These are phyloP conservation scores for Leishmania tarentolae DNA, from an alignment of 208 protist genomes.

Conservation along the genomic window DNA sequence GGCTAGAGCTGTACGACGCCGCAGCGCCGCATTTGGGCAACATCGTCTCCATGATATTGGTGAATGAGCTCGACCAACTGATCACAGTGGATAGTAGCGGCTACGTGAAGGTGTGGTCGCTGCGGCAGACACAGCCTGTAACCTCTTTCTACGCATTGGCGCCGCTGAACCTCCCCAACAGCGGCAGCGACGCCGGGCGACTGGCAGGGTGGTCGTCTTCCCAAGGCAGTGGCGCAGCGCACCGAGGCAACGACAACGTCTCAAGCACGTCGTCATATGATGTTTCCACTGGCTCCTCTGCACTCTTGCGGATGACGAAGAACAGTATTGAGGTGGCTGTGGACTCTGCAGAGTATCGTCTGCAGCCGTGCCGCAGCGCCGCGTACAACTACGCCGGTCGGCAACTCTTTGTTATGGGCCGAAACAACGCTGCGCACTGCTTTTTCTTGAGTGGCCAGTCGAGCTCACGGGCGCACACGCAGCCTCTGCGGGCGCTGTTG, in stretches of 20 bases:
- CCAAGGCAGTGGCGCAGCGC: not conserved
- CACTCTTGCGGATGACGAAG: constrained; percentile 33
- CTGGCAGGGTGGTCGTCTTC: not conserved
- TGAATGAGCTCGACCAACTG: constrained; percentile 69
- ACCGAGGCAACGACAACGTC: not conserved
- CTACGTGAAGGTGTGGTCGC: constrained; percentile 78
- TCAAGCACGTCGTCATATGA: not conserved
- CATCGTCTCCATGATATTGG: constrained; percentile 61
- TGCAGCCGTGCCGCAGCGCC: constrained; percentile 49
- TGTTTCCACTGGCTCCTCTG: not conserved
- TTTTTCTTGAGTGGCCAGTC: constrained; percentile 65
- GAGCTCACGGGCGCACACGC: constrained; percentile 52
- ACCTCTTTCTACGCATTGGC: constrained; percentile 73
- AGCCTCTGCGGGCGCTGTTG: constrained; percentile 46
- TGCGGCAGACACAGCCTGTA: constrained; percentile 45
- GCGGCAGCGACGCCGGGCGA: constrained; percentile 10
- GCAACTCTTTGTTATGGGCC: constrained; percentile 68
- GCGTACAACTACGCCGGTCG: constrained; percentile 66
- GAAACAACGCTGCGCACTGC: constrained; percentile 67
- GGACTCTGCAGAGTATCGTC: constrained; percentile 30
- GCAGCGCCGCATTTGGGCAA: constrained; percentile 64
- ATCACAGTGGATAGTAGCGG: constrained; percentile 67
- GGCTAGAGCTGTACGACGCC: constrained; percentile 74
- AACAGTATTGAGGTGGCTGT: constrained; percentile 42
- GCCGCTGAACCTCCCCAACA: not conserved